Percentiles rank a stretch among this genome's conserved stretches.
These are phyloP conservation scores for Fragaria ananassa DNA, from an alignment of 306 rosid genomes.

Conservation along the genomic window DNA sequence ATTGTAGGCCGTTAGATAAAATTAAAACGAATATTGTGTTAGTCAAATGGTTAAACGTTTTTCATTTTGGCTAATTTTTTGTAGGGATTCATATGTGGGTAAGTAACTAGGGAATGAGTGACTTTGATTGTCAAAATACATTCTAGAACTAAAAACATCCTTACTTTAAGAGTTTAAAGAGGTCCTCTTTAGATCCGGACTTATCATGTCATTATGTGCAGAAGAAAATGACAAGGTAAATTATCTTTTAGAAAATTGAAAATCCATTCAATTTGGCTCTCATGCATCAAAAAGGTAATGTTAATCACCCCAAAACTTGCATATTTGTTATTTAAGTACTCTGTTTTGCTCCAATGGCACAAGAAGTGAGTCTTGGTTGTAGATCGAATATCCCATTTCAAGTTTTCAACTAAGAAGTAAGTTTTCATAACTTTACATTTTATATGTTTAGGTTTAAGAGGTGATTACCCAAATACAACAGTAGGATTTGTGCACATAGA, in stretches of 20 bases:
- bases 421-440: background rate
- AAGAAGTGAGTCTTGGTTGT: background rate
- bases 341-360: background rate
- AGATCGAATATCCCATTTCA: background rate
- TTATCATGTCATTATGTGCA: background rate
- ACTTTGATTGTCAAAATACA: too few species aligned
- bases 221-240: background rate
- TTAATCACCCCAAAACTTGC: background rate
- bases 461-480: constrained; percentile 65
- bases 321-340: background rate
- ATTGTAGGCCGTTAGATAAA: too few species aligned
- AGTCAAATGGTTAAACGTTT: too few species aligned
- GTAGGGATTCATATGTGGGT: too few species aligned
- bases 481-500: constrained; percentile 84
- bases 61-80: too few species aligned
- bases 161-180: too few species aligned
- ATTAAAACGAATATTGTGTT: too few species aligned
- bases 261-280: background rate
- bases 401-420: background rate
- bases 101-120: too few species aligned
- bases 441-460: constrained; percentile 39
- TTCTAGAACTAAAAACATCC: too few species aligned
- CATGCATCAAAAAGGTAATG: background rate
- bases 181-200: too few species aligned
- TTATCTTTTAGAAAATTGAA: background rate